A percentile compares a stretch with the other conserved stretches of the same genome.
Conservation (phyloP, 2,329 filamentous ascomycete species). For the Diplocarpon mali region DNA sequence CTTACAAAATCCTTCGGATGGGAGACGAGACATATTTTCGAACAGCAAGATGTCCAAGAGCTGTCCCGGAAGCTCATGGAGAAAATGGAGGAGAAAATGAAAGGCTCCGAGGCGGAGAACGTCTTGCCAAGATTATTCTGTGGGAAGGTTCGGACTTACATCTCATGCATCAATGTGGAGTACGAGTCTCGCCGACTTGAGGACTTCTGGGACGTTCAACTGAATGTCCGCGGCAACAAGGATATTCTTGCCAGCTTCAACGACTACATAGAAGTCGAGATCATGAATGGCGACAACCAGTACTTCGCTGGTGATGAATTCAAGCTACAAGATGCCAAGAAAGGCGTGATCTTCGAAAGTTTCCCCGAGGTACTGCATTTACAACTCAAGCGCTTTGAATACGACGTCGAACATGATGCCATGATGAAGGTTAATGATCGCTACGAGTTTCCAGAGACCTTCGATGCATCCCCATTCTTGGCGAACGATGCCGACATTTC, state of each 20-base stretch:
- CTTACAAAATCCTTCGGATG: conserved; percentile 95
- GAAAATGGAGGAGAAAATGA: conserved; percentile 95
- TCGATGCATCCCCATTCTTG: conserved; percentile 79
- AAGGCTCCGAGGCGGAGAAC: conserved; percentile 84
- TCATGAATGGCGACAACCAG: conserved; percentile 95
- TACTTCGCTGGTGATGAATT: conserved; percentile 86
- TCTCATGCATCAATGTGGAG: conserved; percentile 95
- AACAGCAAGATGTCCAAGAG: conserved; percentile 97
- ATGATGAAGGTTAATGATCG: conserved; percentile 99
- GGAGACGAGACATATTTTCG: conserved; percentile 96
- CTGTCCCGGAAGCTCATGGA: conserved; percentile 96
- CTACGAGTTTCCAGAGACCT: conserved; percentile 77
- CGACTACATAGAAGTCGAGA: conserved; percentile 94
- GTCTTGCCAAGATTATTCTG: conserved; percentile 85
- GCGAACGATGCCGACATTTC: conserved; percentile 77
- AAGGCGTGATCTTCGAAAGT: conserved; percentile 92
- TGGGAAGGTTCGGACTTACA: conserved; percentile 97
- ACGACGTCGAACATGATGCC: conserved; percentile 88
- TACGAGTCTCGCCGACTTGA: conserved; percentile 94
- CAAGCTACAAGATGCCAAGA: conserved; percentile 91
- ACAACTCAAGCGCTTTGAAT: conserved; percentile 95
- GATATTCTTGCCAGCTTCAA: conserved; percentile 88
- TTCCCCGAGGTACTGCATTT: conserved; percentile 92
- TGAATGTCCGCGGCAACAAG: conserved; percentile 92
- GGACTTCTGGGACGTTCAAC: conserved; percentile 97